Conservation (phyloP, 2,329 filamentous ascomycete genomes). For the Aspergillus flavus region DNA sequence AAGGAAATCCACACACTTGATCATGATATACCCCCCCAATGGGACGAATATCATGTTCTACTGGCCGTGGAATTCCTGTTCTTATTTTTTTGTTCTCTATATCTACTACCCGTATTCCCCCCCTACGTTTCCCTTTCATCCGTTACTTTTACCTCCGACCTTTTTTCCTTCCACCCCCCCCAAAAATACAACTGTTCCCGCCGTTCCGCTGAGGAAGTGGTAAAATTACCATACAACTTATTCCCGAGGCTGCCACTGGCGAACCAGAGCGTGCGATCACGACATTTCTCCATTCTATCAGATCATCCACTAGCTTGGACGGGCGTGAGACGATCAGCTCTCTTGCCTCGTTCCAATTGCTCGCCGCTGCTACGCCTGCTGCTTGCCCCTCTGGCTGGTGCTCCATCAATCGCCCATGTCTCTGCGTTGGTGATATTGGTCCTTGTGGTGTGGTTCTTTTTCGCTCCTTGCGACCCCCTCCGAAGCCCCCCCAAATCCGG, state of each 20-base stretch:
- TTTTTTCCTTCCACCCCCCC: background rate
- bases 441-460: conserved; percentile 11
- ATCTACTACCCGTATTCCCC: background rate
- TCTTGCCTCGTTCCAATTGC: background rate
- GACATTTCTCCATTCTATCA: conserved; percentile 49
- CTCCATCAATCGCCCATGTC: conserved; percentile 1
- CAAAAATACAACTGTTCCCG: background rate
- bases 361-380: conserved; percentile 8
- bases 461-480: conserved; percentile 10
- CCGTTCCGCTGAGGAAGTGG: conserved; percentile 20
- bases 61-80: background rate
- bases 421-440: conserved; percentile 14
- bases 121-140: background rate
- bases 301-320: conserved; percentile 39
- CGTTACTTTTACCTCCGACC: background rate
- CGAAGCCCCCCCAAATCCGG: conserved; percentile 6
- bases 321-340: conserved; percentile 27
- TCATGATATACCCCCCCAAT: conserved; percentile 2
- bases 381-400: conserved; percentile 9
- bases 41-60: background rate
- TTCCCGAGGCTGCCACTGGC: conserved; percentile 23
- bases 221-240: conserved; percentile 17
- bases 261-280: conserved; percentile 40
- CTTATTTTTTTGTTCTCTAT: background rate
- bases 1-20: background rate